These are phyloP conservation scores for Elsinoe necatrix DNA, from an alignment of 2,329 filamentous ascomycete species.

Conservation along the genomic window DNA sequence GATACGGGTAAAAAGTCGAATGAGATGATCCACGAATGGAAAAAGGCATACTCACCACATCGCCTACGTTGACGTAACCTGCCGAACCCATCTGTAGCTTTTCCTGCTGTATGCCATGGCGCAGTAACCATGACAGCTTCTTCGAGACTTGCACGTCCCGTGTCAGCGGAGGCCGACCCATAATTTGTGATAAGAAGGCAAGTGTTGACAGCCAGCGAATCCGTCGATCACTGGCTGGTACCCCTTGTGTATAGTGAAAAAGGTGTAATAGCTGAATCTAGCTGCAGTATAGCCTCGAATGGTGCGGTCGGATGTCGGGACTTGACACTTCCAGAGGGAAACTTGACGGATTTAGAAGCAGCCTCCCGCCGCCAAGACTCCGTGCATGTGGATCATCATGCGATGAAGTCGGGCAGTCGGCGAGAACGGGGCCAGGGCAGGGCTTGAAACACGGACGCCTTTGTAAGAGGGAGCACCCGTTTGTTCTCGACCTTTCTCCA, in stretches of 20 bases:
- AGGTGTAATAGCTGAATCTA: neutral
- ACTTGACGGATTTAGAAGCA: constrained; percentile 2
- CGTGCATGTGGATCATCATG: neutral
- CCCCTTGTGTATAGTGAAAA: neutral
- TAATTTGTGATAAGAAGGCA: neutral
- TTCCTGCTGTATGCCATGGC: constrained; percentile 55
- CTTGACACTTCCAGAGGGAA: neutral
- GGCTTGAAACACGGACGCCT: neutral
- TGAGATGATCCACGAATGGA: neutral
- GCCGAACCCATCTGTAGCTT: constrained; percentile 49
- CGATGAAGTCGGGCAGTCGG: neutral
- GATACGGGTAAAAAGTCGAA: neutral
- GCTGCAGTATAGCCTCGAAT: neutral
- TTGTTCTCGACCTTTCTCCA: neutral
- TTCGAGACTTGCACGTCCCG: constrained; percentile 41
- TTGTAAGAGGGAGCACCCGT: neutral
- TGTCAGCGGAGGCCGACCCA: constrained; percentile 28
- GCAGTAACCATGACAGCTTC: constrained; percentile 45
- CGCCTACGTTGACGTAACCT: constrained; percentile 53
- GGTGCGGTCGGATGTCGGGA: constrained; percentile 8
- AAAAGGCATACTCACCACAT: constrained; percentile 42
- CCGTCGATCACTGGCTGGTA: neutral
- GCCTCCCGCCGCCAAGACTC: neutral
- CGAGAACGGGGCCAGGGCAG: neutral
- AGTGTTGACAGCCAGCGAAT: neutral